Base-by-base conservation (phyloP, 2,329 filamentous ascomycete species). In the Cordyceps tenuipes region DNA sequence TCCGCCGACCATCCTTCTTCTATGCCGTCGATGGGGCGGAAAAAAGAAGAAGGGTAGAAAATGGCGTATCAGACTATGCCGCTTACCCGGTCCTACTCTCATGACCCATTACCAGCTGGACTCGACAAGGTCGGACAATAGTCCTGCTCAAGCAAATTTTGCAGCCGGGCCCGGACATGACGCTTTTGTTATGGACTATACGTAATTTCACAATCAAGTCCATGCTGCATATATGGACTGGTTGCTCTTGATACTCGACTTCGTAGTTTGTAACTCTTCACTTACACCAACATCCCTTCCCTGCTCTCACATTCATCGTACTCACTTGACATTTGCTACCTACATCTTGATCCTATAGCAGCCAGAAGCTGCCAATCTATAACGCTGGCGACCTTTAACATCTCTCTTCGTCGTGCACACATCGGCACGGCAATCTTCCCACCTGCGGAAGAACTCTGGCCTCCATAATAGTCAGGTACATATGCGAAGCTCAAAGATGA, bases 361-460 rank as follows among this genome's bases (percentile, higher is more conserved):
- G 53, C 53, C 44, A 56, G 31, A 47, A 23, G 53, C 53, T 56
- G 53, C 53, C 43, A 50, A 26, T 46, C 43, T 43, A 53, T 34
- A 63, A 63, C 60, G 26, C 62, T 63, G 62, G 62, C 62, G 51
- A 39, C 31, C 23, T 31, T 19, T 17, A 57, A 12, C 5, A 23
- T 47, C 2, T 57, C 36, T n/a, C 34, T 43, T 23, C 50, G 51
- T 41, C 56, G 41, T 57, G 23, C 47, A 49, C 56, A 59, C 23
- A 41, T 49, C n/a, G 52, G 51, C 52, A 50, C 56, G 21, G 47
- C 56, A 39, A 31, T 53, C 31, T 62, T 63, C 48, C 50, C 58
- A 49, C 56, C 60, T 39, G 41, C 36, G 31, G 62, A 63, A 56
- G 62, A 63, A 43, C 51, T 62, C 51, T 63, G 62, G 62, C 62